Evolutionary conservation across 129 eudicot species (phyloP), one percentile per base, ranked within the genome.

Genomic region (Tanacetum coccineum): DNA sequence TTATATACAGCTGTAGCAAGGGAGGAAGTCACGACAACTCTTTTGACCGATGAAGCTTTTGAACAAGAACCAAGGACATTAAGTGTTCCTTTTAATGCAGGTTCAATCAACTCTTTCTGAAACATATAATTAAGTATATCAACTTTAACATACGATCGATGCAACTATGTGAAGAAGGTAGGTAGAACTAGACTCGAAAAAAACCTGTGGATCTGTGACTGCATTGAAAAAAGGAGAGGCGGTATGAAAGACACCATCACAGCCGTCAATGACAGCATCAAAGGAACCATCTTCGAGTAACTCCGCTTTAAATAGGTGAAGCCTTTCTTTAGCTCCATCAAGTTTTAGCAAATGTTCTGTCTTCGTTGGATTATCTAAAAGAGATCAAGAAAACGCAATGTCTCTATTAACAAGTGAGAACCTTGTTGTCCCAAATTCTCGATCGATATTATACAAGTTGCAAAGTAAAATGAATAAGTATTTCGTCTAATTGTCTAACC

Each of bases 311-410:
- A 81, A 69, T 54, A 87, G 58, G 36, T 87, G 83, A 51, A 87
- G 95, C 72, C 95, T 78, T 74, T 87, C 95, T 68, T 80, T 82
- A 21, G 95, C 88, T 60, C 91, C 95, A 59, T 87, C 90, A 32
- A 87, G 82, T 44, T 79, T 79, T 13, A 71, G 79, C 78, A 87
- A 80, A 76, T 84, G 90, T n/a, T 71, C 73, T 9, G 74, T 69
- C 72, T 79, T 84, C 68, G 69, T 74, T 11, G 81, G 66, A 55
- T 87, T 74, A 36, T 66, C 95, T 87, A 50, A 58, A 25, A 9
- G 19, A 28, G 1, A 54, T 14, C 15, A 9, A 63, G 11, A 67
- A 54, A 36, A 7, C 10, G 42, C 9, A 36, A 1, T 36, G 42
- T n/a, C n/a, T 36, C 42, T 36, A 36, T 36, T 36, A 36, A 36